phyloP scores from a whole-genome alignment of 495 filamentous ascomycete species.

The Platismatia glauca region DNA sequence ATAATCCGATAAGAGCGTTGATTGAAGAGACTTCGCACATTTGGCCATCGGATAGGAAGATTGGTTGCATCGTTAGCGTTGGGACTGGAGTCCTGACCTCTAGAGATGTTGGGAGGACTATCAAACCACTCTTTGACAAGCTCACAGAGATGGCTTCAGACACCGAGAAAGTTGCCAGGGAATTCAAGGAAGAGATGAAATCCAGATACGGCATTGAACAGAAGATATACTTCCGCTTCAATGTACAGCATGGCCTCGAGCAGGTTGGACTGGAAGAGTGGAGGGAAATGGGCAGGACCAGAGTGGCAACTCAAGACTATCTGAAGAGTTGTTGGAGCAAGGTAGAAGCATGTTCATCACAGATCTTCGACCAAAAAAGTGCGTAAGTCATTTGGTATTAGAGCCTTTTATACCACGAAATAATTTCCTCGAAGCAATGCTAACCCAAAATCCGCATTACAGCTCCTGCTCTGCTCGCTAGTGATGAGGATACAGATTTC shows the following conservation, averaged over 20 bases:
- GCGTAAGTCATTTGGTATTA: too few relatives aligned
- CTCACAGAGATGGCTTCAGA: slow-evolving; percentile 31
- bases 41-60: neutral
- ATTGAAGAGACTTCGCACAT: neutral
- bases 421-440: neutral
- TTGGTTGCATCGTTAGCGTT: slow-evolving; percentile 12
- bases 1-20: slow-evolving; percentile 10
- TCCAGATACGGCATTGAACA: slow-evolving; percentile 24
- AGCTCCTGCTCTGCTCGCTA: neutral
- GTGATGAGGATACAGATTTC: neutral
- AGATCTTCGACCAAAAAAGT: neutral
- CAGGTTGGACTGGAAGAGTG: slow-evolving; percentile 35
- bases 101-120: slow-evolving; percentile 5
- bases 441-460: neutral
- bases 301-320: slow-evolving; percentile 34
- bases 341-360: neutral
- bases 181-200: slow-evolving; percentile 31
- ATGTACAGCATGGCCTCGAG: slow-evolving; percentile 37
- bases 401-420: too few relatives aligned
- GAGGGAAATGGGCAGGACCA: slow-evolving; percentile 33
- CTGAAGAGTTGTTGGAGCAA: slow-evolving; percentile 23
- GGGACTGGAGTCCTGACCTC: neutral
- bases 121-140: slow-evolving; percentile 29
- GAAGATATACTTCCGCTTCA: slow-evolving; percentile 38
- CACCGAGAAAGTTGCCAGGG: slow-evolving; percentile 33